phyloP scores from a whole-genome alignment of 2,329 filamentous ascomycete genomes.

The Pyrenophora teres region DNA sequence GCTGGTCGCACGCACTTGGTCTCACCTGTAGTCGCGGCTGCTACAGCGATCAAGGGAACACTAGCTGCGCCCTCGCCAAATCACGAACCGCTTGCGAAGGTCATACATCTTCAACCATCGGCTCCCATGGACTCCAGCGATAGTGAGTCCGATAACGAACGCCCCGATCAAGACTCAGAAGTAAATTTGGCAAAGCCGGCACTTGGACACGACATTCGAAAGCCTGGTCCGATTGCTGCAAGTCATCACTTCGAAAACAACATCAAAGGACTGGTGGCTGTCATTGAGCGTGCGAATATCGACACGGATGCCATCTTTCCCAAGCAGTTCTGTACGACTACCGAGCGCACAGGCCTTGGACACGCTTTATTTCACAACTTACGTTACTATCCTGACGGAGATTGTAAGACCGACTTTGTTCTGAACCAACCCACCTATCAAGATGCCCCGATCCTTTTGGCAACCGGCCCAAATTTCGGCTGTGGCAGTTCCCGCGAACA shows the following conservation, averaged over 20 bases:
- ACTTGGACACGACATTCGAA: slow-evolving; percentile 39
- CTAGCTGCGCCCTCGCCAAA: slow-evolving; percentile 65
- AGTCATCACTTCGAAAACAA: slow-evolving; percentile 84
- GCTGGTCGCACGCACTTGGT: slow-evolving; percentile 91
- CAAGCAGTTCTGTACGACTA: slow-evolving; percentile 99
- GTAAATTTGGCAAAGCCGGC: slow-evolving; percentile 67
- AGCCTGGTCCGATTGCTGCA: slow-evolving; percentile 52
- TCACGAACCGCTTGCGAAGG: slow-evolving; percentile 61
- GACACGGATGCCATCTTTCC: slow-evolving; percentile 99
- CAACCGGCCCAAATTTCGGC: slow-evolving; percentile 91
- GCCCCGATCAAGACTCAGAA: slow-evolving; percentile 63
- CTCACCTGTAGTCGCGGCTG: slow-evolving; percentile 96
- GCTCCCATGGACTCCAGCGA: slow-evolving; percentile 59
- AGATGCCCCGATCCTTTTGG: slow-evolving; percentile 83
- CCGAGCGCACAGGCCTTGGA: slow-evolving; percentile 94
- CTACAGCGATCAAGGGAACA: slow-evolving; percentile 85
- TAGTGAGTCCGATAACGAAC: slow-evolving; percentile 65
- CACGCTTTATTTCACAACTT: slow-evolving; percentile 83
- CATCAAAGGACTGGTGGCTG: slow-evolving; percentile 84
- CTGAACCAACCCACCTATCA: slow-evolving; percentile 91
- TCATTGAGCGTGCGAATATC: slow-evolving; percentile 84
- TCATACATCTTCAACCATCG: slow-evolving; percentile 63
- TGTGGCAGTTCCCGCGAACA: slow-evolving; percentile 93
- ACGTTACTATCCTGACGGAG: slow-evolving; percentile 69
- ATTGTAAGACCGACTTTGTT: slow-evolving; percentile 78